Conservation (phyloP, 139 green algal species). For the Pleodorina starrii region DNA sequence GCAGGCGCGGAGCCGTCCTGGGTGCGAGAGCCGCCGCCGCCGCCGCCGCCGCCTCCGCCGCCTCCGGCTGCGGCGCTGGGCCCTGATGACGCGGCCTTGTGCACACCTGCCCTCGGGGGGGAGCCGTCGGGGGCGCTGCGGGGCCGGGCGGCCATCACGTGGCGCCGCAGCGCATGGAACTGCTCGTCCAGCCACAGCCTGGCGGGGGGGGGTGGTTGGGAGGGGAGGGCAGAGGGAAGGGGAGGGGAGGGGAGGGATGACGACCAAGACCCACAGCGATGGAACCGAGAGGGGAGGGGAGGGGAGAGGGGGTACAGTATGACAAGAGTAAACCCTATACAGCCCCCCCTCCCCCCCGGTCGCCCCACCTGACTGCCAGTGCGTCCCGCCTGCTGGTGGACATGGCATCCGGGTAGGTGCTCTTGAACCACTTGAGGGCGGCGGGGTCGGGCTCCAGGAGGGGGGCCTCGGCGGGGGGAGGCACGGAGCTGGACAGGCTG, state of each 20-base stretch:
- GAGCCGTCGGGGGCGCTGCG: neutral
- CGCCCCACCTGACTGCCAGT: conserved; percentile 12
- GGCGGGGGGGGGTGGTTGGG: neutral
- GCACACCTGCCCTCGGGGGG: neutral
- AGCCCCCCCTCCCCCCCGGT: neutral
- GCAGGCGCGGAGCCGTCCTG: neutral
- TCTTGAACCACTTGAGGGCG: conserved; percentile 43
- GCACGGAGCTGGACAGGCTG: conserved; percentile 19
- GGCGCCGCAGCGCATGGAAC: conserved; percentile 19
- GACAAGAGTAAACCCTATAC: too few species aligned
- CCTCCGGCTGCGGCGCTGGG: neutral
- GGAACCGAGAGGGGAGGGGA: too few species aligned
- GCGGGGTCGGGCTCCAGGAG: conserved; percentile 41
- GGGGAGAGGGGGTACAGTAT: too few species aligned
- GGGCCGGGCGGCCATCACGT: conserved; percentile 1
- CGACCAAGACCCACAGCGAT: too few species aligned
- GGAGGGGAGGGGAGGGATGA: too few species aligned
- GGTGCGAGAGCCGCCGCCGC: neutral
- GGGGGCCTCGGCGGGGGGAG: neutral
- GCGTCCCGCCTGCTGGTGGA: conserved; percentile 40
- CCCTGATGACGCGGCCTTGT: neutral
- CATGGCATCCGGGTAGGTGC: conserved; percentile 25
- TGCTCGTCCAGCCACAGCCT: conserved; percentile 48
- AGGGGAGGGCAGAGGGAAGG: neutral
- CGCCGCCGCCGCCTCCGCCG: neutral